These are phyloP conservation scores for Darksidea phi DNA, from an alignment of 495 filamentous ascomycete species.

Conservation along the genomic window DNA sequence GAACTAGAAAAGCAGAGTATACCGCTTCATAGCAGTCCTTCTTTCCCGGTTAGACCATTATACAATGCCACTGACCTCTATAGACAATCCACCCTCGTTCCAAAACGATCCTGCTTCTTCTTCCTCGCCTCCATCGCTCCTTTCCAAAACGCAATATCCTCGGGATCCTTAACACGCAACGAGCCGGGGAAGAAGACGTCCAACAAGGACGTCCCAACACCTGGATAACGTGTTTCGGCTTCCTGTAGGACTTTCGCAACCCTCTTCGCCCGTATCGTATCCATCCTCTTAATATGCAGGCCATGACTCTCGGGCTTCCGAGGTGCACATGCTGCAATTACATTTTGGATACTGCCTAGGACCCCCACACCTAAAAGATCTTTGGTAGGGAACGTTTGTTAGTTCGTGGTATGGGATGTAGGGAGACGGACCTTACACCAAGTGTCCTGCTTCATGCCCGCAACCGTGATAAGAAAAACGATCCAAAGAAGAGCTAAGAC, in stretches of 20 bases:
- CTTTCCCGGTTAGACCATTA: too few relatives aligned
- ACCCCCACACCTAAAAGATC: conserved; percentile 45
- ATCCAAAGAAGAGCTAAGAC: conserved; percentile 44
- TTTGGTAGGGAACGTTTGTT: background rate
- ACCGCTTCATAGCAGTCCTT: too few relatives aligned
- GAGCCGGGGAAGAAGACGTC: conserved; percentile 42
- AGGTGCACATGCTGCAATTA: conserved; percentile 41
- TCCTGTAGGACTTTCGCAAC: conserved; percentile 42
- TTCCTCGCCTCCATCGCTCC: background rate
- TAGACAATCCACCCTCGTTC: background rate
- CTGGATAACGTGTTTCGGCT: conserved; percentile 37
- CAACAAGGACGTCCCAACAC: conserved; percentile 40
- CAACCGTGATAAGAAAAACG: conserved; percentile 43
- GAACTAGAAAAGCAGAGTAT: too few relatives aligned
- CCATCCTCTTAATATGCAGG: background rate
- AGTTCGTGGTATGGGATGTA: background rate
- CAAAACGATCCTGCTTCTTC: background rate
- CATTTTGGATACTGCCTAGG: conserved; percentile 50
- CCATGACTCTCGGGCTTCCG: conserved; percentile 2
- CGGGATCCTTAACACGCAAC: conserved; percentile 31
- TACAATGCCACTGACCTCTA: too few relatives aligned
- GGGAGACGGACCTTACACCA: conserved; percentile 42
- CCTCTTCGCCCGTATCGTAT: conserved; percentile 13
- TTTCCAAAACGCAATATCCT: background rate
- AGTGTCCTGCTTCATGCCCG: conserved; percentile 42